These are phyloP conservation scores for Neonectria coccinea DNA, from an alignment of 2,329 filamentous ascomycete species.

Conservation along the genomic window DNA sequence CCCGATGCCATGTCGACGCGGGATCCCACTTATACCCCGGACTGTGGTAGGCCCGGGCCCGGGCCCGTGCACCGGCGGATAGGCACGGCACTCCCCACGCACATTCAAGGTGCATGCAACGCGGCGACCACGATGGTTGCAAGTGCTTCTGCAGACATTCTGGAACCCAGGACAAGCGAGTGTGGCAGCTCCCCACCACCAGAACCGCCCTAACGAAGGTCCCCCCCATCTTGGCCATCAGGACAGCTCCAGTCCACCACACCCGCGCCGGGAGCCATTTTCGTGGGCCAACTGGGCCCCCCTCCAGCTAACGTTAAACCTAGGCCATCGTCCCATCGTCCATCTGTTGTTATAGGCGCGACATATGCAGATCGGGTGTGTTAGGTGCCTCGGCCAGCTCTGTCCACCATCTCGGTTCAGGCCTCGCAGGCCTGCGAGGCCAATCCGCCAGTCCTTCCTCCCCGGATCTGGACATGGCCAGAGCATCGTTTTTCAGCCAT, in stretches of 20 bases:
- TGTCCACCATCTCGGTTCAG: slow-evolving; percentile 4
- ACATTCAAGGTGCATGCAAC: slow-evolving; percentile 21
- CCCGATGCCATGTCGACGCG: slow-evolving; percentile 18
- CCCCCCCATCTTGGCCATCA: slow-evolving; percentile 5
- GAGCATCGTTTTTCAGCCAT: slow-evolving; percentile 3
- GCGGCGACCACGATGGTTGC: slow-evolving; percentile 27
- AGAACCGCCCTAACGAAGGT: slow-evolving; percentile 25
- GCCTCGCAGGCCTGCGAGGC: background rate
- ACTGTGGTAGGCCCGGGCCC: slow-evolving; percentile 16
- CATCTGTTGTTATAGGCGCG: slow-evolving; percentile 6
- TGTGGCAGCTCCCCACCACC: slow-evolving; percentile 35
- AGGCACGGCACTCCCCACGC: slow-evolving; percentile 29
- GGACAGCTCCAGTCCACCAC: slow-evolving; percentile 17
- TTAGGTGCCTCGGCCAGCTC: slow-evolving; percentile 1
- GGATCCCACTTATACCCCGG: slow-evolving; percentile 32
- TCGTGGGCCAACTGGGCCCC: slow-evolving; percentile 18
- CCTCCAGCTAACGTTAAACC: background rate
- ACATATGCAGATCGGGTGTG: slow-evolving; percentile 23
- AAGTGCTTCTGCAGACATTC: slow-evolving; percentile 41
- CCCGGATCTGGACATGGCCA: slow-evolving; percentile 2
- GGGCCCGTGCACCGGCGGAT: slow-evolving; percentile 32
- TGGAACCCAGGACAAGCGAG: slow-evolving; percentile 36
- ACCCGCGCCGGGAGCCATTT: slow-evolving; percentile 13
- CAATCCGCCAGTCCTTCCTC: slow-evolving; percentile 1
- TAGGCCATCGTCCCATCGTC: slow-evolving; percentile 5